A percentile compares a stretch with the other conserved stretches of the same genome.
These are phyloP conservation scores for Monotropa hypopitys DNA, from an alignment of 179 eudicot species.

Conservation along the genomic window DNA sequence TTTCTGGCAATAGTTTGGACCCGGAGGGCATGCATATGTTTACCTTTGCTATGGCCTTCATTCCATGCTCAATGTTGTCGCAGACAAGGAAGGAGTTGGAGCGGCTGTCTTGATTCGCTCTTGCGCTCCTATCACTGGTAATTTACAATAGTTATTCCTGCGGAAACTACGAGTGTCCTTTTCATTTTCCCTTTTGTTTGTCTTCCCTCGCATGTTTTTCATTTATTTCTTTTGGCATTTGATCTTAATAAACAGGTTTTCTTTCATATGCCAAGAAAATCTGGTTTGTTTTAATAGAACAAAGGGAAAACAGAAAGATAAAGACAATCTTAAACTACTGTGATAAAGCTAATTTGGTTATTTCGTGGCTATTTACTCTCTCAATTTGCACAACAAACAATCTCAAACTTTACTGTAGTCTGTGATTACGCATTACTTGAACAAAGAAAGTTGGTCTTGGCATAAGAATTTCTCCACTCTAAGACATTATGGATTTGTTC, in stretches of 20 bases:
- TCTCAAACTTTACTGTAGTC: background rate
- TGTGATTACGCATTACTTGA: background rate
- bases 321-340: background rate
- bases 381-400: background rate
- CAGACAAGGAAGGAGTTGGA: slow-evolving; percentile 79
- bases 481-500: background rate
- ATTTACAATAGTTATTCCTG: slow-evolving; percentile 3
- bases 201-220: background rate
- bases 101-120: slow-evolving; percentile 90
- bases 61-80: slow-evolving; percentile 82
- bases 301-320: background rate
- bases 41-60: slow-evolving; percentile 93
- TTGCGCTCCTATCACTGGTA: slow-evolving; percentile 81
- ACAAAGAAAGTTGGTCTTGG: background rate
- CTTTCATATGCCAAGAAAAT: background rate
- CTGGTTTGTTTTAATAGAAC: background rate
- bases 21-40: slow-evolving; percentile 85
- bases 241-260: background rate
- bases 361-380: no score
- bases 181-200: background rate
- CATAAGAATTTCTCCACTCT: no score
- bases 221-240: background rate
- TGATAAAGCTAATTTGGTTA: background rate
- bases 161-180: background rate
- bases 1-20: slow-evolving; percentile 55